These are phyloP conservation scores for Jaenimonas drosophilae DNA, from an alignment of 208 protist genomes.

Conservation along the genomic window DNA sequence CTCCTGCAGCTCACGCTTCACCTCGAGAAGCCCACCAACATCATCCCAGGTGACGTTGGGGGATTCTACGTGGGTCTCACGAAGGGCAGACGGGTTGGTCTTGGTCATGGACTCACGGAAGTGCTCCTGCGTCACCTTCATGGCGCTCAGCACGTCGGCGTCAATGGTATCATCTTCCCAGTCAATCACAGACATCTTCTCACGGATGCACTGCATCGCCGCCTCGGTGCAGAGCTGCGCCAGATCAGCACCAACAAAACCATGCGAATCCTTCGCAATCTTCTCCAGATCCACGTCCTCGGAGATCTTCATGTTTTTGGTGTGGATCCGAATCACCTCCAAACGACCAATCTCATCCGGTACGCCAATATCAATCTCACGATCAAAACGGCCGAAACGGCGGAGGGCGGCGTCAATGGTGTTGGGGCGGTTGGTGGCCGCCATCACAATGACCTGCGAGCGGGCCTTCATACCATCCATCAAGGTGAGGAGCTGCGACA, in stretches of 20 bases:
- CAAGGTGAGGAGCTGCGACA: constrained; percentile 99
- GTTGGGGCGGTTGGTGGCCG: constrained; percentile 99
- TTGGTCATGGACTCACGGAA: constrained; percentile 96
- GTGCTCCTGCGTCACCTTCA: constrained; percentile 98
- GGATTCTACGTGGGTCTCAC: constrained; percentile 99
- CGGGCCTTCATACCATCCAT: constrained; percentile 99
- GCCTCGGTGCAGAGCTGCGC: constrained; percentile 99
- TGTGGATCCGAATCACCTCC: constrained; percentile 99
- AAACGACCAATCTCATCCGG: constrained; percentile 99
- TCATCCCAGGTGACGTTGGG: constrained; percentile 99
- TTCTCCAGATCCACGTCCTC: constrained; percentile 98
- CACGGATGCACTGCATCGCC: constrained; percentile 99
- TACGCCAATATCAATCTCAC: constrained; percentile 99
- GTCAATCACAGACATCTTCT: constrained; percentile 99
- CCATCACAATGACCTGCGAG: constrained; percentile 99
- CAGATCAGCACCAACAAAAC: constrained; percentile 99
- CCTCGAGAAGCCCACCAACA: constrained; percentile 98
- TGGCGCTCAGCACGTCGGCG: constrained; percentile 96
- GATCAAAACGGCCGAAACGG: constrained; percentile 99
- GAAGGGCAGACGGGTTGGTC: constrained; percentile 98
- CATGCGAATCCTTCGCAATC: constrained; percentile 96
- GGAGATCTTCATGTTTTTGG: constrained; percentile 99
- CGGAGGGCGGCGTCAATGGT: constrained; percentile 98
- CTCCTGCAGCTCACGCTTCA: constrained; percentile 99
- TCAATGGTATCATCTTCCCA: constrained; percentile 99